Percentiles rank a stretch among this genome's conserved stretches.
Conservation (phyloP, 2,329 filamentous ascomycete genomes). For the Fusarium devonianum region DNA sequence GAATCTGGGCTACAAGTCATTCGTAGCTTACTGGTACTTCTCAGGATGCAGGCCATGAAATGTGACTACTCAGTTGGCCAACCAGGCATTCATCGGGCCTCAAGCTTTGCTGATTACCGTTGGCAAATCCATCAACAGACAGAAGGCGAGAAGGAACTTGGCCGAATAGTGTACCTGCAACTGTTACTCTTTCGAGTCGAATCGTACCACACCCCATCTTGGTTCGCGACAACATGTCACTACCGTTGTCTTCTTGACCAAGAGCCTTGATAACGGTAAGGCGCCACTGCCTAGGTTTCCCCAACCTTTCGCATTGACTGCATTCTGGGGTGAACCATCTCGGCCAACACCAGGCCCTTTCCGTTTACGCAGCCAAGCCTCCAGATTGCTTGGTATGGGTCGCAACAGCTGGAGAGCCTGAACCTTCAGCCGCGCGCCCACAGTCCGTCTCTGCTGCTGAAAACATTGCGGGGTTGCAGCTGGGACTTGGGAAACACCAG, state of each 20-base stretch:
- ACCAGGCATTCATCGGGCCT: constrained; percentile 5
- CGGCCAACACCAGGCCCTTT: constrained; percentile 8
- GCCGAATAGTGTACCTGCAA: constrained; percentile 24
- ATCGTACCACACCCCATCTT: constrained; percentile 21
- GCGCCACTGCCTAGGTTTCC: constrained; percentile 24
- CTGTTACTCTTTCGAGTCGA: background rate
- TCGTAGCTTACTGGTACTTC: background rate
- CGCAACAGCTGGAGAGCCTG: constrained; percentile 12
- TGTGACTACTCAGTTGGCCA: constrained; percentile 8
- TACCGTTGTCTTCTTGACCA: constrained; percentile 10
- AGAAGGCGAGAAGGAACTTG: constrained; percentile 28
- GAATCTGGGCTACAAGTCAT: constrained; percentile 8
- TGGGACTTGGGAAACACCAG: background rate
- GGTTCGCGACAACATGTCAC: background rate
- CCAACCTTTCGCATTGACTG: constrained; percentile 20
- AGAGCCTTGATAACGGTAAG: constrained; percentile 12
- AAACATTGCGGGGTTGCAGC: constrained; percentile 21
- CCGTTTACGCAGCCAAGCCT: constrained; percentile 25
- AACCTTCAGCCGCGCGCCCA: constrained; percentile 3
- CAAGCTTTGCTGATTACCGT: background rate
- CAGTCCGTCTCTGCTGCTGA: constrained; percentile 3
- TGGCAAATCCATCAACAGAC: constrained; percentile 3
- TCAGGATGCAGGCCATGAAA: background rate
- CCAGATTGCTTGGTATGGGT: constrained; percentile 4
- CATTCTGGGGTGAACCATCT: constrained; percentile 27